Conservation (phyloP, 169 alveolate species). For the Eimeria mitis region DNA sequence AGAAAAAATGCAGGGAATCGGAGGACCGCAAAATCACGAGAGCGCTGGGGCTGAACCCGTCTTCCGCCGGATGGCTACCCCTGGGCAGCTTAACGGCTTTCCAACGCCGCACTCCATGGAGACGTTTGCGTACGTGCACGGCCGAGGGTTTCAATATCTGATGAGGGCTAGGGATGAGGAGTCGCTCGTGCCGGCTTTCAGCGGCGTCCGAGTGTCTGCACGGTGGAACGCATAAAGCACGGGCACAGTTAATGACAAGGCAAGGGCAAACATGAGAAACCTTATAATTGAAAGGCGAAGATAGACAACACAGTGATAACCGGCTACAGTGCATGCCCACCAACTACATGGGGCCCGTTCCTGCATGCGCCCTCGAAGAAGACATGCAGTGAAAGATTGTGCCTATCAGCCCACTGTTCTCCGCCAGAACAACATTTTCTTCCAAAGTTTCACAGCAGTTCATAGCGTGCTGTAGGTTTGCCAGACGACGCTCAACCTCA, state of each 20-base stretch:
- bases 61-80: not conserved
- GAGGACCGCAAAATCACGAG: not conserved
- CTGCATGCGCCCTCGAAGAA: conserved; percentile 26
- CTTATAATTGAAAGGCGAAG: not conserved
- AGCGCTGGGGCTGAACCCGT: not conserved
- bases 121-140: not conserved
- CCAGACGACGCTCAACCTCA: not conserved
- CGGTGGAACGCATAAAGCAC: not conserved
- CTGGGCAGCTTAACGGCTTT: not conserved
- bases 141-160: not conserved
- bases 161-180: not conserved
- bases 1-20: not conserved
- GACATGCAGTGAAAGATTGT: not conserved
- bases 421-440: not conserved
- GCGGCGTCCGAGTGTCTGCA: not conserved
- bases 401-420: too few species aligned
- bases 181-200: conserved; percentile 3
- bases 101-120: conserved; percentile 19
- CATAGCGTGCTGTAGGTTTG: not conserved
- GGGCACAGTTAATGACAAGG: not conserved
- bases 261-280: not conserved
- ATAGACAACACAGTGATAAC: not conserved
- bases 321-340: conserved; percentile 12
- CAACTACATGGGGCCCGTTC: conserved; percentile 28
- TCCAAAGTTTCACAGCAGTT: not conserved